Base-by-base conservation (phyloP, 768 basidiomycete genomes). In the Termitomyces sp. region DNA sequence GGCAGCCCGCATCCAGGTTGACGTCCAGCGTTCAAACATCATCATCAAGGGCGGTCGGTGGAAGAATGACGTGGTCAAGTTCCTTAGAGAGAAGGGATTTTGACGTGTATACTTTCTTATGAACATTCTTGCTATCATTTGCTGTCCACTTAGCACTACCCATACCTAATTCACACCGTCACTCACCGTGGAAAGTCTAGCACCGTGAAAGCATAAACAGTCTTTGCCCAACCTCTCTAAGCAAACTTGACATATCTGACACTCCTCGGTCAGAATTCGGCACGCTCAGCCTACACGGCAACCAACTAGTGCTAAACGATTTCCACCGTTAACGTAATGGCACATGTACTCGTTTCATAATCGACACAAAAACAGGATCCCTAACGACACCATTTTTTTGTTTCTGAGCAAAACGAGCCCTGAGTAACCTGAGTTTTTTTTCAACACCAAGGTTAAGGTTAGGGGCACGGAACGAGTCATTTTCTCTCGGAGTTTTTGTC, bases 41-140 rank as follows among this genome's bases (percentile, higher is more conserved):
- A 61, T 82, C 48, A 76, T 91, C 60, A 71, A 76, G 26, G 88
- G 88, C 46, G 85, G 86, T 5, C 76, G 75, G 47, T 86, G 82
- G 83, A 88, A 81, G 67, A 73, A 76, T 58, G 69, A 82, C 44
- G 80, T 92, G 48, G 65, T 80, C 62, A 74, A 78, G 50, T 92
- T 86, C 85, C 76, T 92, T 63, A 74, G 73, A 66, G 67, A 68
- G 56, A 83, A 78, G 64, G 90, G 90, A 13, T 91, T 91, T 69
- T 91, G 63, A 66, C 37, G 27, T 49, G 42, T 55, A 42, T 47
- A 34, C 26, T 56, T 22, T 41, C 43, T 53, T n/a, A 26, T 39
- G 31, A 39, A 55, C 50, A 56, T 52, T 47, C 49, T 55, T 55
- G 46, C 53, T 60, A 50, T 41, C 50, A 20, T 60, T 57, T 46